Percentiles rank a stretch among this genome's conserved stretches.
phyloP scores from a whole-genome alignment of 257 asterid species.

The Phtheirospermum japonicum region DNA sequence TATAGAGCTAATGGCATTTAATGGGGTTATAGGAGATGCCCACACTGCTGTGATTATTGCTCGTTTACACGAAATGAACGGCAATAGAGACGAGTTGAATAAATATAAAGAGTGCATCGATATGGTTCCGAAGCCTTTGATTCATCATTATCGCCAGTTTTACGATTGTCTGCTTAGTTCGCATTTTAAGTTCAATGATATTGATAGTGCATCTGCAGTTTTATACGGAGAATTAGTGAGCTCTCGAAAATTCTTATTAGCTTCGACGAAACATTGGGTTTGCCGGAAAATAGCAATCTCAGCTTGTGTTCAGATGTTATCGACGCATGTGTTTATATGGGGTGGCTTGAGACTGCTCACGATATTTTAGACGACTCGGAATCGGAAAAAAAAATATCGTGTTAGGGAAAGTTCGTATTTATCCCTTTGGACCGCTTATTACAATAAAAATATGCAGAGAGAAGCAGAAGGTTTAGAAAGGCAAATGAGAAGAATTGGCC shows the following conservation, averaged over 20 bases:
- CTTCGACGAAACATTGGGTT: slow-evolving; percentile 40
- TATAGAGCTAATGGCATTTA: slow-evolving; percentile 72
- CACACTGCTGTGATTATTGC: slow-evolving; percentile 62
- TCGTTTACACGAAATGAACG: slow-evolving; percentile 66
- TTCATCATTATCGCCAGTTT: slow-evolving; percentile 53
- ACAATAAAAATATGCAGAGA: slow-evolving; percentile 42
- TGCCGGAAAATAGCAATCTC: slow-evolving; percentile 24
- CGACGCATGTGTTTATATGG: slow-evolving; percentile 61
- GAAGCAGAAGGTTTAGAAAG: slow-evolving; percentile 64
- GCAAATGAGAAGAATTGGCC: slow-evolving; percentile 39
- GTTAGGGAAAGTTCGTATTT: slow-evolving; percentile 37
- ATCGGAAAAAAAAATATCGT: slow-evolving; percentile 36
- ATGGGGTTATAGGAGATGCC: slow-evolving; percentile 66
- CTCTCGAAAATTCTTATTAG: slow-evolving; percentile 58
- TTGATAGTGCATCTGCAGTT: slow-evolving; percentile 69
- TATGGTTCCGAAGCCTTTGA: slow-evolving; percentile 37
- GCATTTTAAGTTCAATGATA: slow-evolving; percentile 73
- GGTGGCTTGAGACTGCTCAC: slow-evolving; percentile 92
- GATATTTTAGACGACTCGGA: slow-evolving; percentile 83
- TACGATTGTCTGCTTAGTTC: slow-evolving; percentile 63
- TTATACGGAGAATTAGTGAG: slow-evolving; percentile 50
- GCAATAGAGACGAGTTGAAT: slow-evolving; percentile 67
- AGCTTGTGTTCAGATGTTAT: slow-evolving; percentile 49
- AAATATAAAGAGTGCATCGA: slow-evolving; percentile 56
- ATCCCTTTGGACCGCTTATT: slow-evolving; percentile 60